Evolutionary conservation across 371 early-diverging fungal genomes (phyloP).

Genomic region (Mucor racemosus): DNA sequence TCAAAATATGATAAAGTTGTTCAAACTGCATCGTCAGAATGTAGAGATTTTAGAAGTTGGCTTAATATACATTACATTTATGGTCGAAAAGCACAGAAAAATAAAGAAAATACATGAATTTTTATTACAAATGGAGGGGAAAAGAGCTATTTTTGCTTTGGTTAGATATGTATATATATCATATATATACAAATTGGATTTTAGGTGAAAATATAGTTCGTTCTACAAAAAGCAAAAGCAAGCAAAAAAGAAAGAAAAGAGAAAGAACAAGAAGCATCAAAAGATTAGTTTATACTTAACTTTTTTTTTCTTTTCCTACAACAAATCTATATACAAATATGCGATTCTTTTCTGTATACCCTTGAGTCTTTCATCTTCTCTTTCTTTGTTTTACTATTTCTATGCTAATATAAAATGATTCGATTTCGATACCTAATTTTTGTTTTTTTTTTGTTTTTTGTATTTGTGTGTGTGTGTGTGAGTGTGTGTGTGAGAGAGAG

Average conservation of each 20-base stretch:
- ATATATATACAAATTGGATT: not conserved
- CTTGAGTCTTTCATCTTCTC: not conserved
- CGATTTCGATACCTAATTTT: not conserved
- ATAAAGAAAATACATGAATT: not conserved
- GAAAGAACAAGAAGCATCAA: not conserved
- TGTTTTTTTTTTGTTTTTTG: not conserved
- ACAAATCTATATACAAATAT: not conserved
- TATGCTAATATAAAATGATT: not conserved
- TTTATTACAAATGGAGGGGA: not conserved
- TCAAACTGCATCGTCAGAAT: slow-evolving; percentile 35
- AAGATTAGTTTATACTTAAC: slow-evolving; percentile 3
- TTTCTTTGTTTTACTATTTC: not conserved
- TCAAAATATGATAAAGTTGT: slow-evolving; percentile 44
- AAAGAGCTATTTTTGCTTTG: not conserved
- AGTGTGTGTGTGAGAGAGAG: not conserved
- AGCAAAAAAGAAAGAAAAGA: not conserved
- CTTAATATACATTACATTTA: slow-evolving; percentile 41
- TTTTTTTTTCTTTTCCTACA: not conserved
- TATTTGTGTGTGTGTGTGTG: not conserved
- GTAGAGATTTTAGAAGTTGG: slow-evolving; percentile 51
- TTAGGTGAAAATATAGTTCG: not conserved
- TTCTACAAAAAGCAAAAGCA: not conserved
- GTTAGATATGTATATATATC: not conserved
- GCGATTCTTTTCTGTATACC: not conserved
- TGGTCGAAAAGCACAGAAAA: slow-evolving; percentile 1